Conservation (phyloP, 805 yeast species). For the Spathaspora hagerdaliae region DNA sequence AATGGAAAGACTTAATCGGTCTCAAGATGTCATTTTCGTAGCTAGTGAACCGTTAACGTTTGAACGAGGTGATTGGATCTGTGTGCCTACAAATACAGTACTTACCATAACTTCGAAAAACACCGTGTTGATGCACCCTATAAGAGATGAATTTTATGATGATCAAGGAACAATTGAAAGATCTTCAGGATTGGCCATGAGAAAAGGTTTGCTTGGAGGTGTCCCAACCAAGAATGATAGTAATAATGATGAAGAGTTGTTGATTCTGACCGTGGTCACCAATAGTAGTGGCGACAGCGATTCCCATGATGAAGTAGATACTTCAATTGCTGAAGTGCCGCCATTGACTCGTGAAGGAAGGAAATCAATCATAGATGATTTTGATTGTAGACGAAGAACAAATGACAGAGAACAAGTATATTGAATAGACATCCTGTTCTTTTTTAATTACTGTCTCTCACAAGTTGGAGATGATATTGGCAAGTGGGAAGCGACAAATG, state of each 20-base stretch:
- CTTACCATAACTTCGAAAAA: slow-evolving; percentile 73
- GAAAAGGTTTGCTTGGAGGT: slow-evolving; percentile 90
- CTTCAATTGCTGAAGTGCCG: slow-evolving; percentile 25
- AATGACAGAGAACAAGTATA: not conserved
- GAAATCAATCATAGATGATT: slow-evolving; percentile 3
- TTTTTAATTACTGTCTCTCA: too few relatives aligned
- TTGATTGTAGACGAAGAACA: not conserved
- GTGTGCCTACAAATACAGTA: slow-evolving; percentile 89
- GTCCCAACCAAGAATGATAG: slow-evolving; percentile 58
- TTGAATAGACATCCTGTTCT: not conserved
- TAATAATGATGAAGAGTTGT: not conserved
- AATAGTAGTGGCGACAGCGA: not conserved
- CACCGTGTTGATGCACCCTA: slow-evolving; percentile 87
- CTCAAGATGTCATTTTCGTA: slow-evolving; percentile 93
- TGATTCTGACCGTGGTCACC: not conserved
- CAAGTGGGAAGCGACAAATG: too few relatives aligned
- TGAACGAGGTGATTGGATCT: slow-evolving; percentile 96
- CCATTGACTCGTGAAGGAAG: slow-evolving; percentile 38
- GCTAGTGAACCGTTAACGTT: slow-evolving; percentile 96
- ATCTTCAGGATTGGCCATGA: slow-evolving; percentile 77
- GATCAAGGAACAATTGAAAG: slow-evolving; percentile 59
- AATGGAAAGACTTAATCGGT: slow-evolving; percentile 90
- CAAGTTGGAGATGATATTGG: too few relatives aligned
- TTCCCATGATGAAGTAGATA: slow-evolving; percentile 13
- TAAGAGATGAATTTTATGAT: slow-evolving; percentile 83